A percentile compares a stretch with the other conserved stretches of the same genome.
Conservation (phyloP, 2,329 filamentous ascomycete species). For the Colletotrichum tropicale region DNA sequence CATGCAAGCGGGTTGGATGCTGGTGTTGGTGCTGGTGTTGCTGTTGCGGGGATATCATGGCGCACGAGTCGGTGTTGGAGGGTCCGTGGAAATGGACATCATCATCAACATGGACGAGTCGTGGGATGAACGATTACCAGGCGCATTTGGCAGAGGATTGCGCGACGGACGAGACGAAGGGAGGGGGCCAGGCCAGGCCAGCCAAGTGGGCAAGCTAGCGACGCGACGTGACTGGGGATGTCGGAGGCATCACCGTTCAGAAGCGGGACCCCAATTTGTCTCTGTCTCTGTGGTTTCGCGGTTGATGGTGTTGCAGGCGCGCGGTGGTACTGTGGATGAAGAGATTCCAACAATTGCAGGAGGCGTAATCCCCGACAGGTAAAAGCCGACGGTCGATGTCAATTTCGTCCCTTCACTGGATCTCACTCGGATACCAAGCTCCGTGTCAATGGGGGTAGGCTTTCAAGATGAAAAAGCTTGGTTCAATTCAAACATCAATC, state of each 20-base stretch:
- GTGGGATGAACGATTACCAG: neutral
- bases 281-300: neutral
- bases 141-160: neutral
- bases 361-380: neutral
- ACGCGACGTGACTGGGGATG: neutral
- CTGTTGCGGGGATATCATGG: conserved; percentile 4
- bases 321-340: neutral
- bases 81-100: neutral
- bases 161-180: neutral
- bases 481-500: neutral
- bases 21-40: neutral
- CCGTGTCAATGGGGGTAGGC: neutral
- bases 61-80: conserved; percentile 2
- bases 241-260: neutral
- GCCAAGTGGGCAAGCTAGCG: neutral
- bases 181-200: neutral
- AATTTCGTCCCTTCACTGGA: neutral
- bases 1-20: neutral
- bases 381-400: neutral
- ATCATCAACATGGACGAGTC: neutral
- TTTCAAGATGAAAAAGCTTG: conserved; percentile 5
- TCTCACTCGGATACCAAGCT: neutral
- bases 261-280: neutral
- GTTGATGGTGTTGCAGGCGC: neutral
- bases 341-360: neutral